Conservation (phyloP, 306 rosid species). For the Medicago truncatula region DNA sequence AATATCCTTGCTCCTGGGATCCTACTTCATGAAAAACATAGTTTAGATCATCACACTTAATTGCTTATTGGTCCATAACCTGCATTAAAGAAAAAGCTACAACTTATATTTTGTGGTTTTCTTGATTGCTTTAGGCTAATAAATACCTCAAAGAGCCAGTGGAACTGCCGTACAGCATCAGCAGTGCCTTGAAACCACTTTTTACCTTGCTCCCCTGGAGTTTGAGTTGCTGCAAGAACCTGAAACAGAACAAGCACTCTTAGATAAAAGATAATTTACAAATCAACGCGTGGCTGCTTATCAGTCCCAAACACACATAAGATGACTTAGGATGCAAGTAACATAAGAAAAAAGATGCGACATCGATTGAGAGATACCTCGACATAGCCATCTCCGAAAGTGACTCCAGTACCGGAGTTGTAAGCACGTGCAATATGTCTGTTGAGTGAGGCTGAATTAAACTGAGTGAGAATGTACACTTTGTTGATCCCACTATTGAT, state of each 20-base stretch:
- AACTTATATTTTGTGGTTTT: background rate
- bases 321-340: conserved; percentile 23
- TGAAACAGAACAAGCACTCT: conserved; percentile 39
- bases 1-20: conserved; percentile 76
- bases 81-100: conserved; percentile 1
- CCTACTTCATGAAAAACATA: conserved; percentile 54
- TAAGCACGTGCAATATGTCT: conserved; percentile 90
- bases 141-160: conserved; percentile 96
- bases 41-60: conserved; percentile 29
- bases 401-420: conserved; percentile 71
- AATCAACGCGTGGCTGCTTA: background rate
- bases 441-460: conserved; percentile 92
- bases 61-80: conserved; percentile 1
- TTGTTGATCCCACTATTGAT: conserved; percentile 96
- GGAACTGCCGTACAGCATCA: conserved; percentile 98
- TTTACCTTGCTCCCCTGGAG: conserved; percentile 87
- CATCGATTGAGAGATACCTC: conserved; percentile 60
- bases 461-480: conserved; percentile 93
- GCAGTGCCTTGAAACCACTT: conserved; percentile 97
- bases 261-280: conserved; percentile 24
- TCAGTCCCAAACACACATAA: conserved; percentile 8
- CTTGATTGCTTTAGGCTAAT: conserved; percentile 1
- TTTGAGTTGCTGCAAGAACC: conserved; percentile 99
- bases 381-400: conserved; percentile 85
- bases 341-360: conserved; percentile 12